phyloP scores from a whole-genome alignment of 345 rosid species.

The Gossypium longicalyx region DNA sequence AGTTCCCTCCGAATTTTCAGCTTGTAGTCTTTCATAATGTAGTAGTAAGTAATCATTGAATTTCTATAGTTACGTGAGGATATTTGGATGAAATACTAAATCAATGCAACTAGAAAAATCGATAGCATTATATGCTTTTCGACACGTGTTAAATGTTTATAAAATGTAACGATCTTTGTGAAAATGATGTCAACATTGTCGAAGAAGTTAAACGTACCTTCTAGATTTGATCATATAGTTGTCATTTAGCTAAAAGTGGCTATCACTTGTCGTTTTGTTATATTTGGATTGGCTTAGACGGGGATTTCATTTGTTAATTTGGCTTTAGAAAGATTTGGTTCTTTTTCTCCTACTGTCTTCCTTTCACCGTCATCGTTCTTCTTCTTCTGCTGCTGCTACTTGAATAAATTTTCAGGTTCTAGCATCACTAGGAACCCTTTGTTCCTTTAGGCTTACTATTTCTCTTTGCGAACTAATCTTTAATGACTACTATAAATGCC shows the following conservation, averaged over 20 bases:
- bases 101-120: not conserved
- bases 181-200: not conserved
- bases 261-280: conserved; percentile 1
- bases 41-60: not conserved
- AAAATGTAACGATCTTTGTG: not conserved
- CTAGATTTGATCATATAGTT: not conserved
- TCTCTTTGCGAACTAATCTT: not conserved
- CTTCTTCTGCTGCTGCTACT: too few relatives aligned
- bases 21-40: not conserved
- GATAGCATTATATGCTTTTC: not conserved
- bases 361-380: too few relatives aligned
- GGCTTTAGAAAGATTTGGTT: conserved; percentile 5
- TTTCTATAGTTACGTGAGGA: not conserved
- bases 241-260: not conserved
- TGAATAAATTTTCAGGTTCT: too few relatives aligned
- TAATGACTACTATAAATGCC: not conserved
- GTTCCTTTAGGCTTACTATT: not conserved
- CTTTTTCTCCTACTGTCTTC: not conserved
- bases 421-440: not conserved
- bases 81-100: not conserved
- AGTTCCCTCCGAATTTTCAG: conserved; percentile 1
- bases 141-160: not conserved
- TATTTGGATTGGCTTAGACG: not conserved
- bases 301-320: not conserved
- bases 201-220: not conserved